Evolutionary conservation across 106 monocot genomes (phyloP).

Genomic region (Xerophyta viscosa): DNA sequence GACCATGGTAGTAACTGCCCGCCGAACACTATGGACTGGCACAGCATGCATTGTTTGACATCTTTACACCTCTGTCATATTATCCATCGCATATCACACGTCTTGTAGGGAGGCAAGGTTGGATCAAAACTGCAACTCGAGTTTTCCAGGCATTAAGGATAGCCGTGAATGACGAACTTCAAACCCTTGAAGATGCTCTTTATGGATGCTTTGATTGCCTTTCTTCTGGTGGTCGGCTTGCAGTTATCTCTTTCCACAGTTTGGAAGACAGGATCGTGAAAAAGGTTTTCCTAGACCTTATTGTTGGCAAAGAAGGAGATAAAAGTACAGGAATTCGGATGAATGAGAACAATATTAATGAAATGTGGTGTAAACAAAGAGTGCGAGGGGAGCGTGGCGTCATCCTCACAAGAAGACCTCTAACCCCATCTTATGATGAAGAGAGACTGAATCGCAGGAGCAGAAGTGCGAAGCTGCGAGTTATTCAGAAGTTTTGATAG

Average conservation of each 20-base stretch:
- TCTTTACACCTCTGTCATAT: too few species aligned
- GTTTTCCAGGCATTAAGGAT: constrained; percentile 96
- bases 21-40: too few species aligned
- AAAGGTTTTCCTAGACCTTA: constrained; percentile 74
- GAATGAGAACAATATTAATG: constrained; percentile 9
- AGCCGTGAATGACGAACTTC: constrained; percentile 87
- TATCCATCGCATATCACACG: too few species aligned
- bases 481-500: constrained; percentile 62
- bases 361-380: constrained; percentile 50
- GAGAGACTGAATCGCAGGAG: constrained; percentile 73
- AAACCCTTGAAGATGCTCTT: constrained; percentile 59
- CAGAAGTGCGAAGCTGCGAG: constrained; percentile 92
- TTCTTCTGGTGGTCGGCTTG: constrained; percentile 77
- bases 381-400: constrained; percentile 50
- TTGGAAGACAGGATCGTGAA: constrained; percentile 96
- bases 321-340: neutral
- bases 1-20: too few species aligned
- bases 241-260: constrained; percentile 94
- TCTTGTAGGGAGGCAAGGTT: constrained; percentile 82
- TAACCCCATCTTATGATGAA: constrained; percentile 82
- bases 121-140: constrained; percentile 91
- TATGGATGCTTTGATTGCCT: constrained; percentile 79
- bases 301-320: constrained; percentile 18
- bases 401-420: constrained; percentile 78
- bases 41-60: too few species aligned